phyloP scores from a whole-genome alignment of 176 grass and related monocot species.

The Bromus sterilis region DNA sequence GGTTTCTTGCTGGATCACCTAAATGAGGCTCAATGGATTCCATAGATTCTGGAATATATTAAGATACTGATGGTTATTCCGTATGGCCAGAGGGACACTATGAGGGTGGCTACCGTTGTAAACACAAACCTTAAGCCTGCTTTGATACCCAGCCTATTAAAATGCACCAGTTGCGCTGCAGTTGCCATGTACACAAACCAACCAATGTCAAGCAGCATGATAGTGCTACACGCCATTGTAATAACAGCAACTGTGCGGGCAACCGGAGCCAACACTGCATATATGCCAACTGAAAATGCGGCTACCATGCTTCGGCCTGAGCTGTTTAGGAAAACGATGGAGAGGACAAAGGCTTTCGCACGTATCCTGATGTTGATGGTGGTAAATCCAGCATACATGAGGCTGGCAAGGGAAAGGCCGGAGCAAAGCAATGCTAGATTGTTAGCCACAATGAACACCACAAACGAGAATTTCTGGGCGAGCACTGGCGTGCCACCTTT shows the following conservation, averaged over 20 bases:
- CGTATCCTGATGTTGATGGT: constrained; percentile 9
- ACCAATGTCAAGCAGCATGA: not conserved
- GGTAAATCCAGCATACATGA: constrained; percentile 36
- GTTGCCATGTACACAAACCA: not conserved
- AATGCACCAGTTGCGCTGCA: not conserved
- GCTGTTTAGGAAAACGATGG: constrained; percentile 9
- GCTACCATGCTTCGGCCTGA: not conserved
- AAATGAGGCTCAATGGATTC: not conserved
- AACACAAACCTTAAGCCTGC: not conserved
- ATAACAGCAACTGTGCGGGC: not conserved
- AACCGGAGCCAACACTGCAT: not conserved
- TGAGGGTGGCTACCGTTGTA: not conserved
- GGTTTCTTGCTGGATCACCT: not conserved
- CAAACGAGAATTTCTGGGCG: not conserved
- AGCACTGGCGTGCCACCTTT: not conserved
- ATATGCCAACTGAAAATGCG: not conserved
- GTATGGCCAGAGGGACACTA: not conserved
- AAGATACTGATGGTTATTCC: not conserved
- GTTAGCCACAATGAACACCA: not conserved
- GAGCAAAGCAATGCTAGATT: not conserved
- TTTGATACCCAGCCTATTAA: not conserved
- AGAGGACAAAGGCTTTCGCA: not conserved
- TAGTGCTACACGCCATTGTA: not conserved
- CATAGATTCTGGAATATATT: not conserved
- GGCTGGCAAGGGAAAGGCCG: not conserved